Evolutionary conservation across 148 eudicot species (phyloP).

Genomic region (Arctostaphylos glauca): DNA sequence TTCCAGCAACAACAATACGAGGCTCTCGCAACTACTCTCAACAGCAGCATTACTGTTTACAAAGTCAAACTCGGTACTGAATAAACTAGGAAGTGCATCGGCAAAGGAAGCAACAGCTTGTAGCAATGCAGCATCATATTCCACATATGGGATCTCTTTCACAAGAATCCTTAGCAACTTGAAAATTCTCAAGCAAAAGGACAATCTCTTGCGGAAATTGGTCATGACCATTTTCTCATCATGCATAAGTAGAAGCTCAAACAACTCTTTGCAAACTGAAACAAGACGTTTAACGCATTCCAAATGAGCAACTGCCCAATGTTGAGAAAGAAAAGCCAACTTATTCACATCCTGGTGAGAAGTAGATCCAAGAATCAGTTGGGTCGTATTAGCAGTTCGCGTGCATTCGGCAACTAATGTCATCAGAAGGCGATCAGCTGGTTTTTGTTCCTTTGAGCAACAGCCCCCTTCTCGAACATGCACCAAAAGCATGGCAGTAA

Average conservation of each 20-base stretch:
- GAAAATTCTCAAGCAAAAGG: conserved; percentile 54
- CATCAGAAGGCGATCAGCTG: conserved; percentile 64
- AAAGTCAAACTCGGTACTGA: conserved; percentile 65
- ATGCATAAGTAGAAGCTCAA: conserved; percentile 46
- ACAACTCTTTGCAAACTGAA: conserved; percentile 46
- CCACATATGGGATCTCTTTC: conserved; percentile 48
- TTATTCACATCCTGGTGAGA: conserved; percentile 44
- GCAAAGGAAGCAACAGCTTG: conserved; percentile 62
- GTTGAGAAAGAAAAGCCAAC: conserved; percentile 60
- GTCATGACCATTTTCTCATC: conserved; percentile 49
- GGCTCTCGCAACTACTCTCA: conserved; percentile 64
- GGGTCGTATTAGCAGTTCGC: conserved; percentile 39
- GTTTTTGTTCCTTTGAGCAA: conserved; percentile 65
- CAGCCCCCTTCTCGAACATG: conserved; percentile 48
- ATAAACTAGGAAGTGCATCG: conserved; percentile 56
- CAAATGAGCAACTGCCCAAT: conserved; percentile 75
- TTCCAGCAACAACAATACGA: conserved; percentile 53
- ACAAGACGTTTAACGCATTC: conserved; percentile 69
- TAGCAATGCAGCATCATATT: conserved; percentile 51
- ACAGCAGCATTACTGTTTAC: conserved; percentile 39
- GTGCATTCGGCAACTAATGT: conserved; percentile 59
- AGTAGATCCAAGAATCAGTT: conserved; percentile 32
- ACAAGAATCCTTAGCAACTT: conserved; percentile 67
- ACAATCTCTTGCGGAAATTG: conserved; percentile 51
- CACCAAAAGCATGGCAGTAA: background rate